Evolutionary conservation across 345 rosid genomes (phyloP), one percentile per base, ranked within the genome.

Genomic region (Isatis tinctoria): DNA sequence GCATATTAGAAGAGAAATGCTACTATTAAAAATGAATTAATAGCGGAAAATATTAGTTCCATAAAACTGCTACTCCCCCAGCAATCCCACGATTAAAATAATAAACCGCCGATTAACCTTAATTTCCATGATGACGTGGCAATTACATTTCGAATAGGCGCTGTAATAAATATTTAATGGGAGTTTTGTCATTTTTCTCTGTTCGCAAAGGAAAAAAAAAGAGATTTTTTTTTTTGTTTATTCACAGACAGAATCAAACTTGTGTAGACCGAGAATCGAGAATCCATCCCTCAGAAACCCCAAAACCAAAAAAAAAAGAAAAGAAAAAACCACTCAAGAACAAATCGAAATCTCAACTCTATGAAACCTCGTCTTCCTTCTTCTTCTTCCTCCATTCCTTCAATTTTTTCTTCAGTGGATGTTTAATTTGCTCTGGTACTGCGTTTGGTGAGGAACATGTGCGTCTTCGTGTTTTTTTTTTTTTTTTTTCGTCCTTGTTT

Each of bases 381-480:
- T 47, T 35, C 32, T 52, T 75, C 49, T 10, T 59, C 75, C 30
- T 53, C 43, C 60, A 39, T 44, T 39, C 61, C 39, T 24, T 16
- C 18, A 64, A 16, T 61, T 40, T 60, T 45, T 16, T 17, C 48
- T 71, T 69, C 60, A 35, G 82, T 90, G 90, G 80, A 70, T 56
- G 43, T 75, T 48, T 90, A 85, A 88, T 79, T 79, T 4, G 33
- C 40, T 51, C 69, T 30, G 37, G 5, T 32, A 49, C 74, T 60
- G 32, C 74, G 59, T 53, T 60, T 48, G 74, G 74, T 67, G 59
- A 73, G 65, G 33, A 65, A 71, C 11, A 65, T 39, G 56, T 17
- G 33, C 36, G 37, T 72, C 62, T 49, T 17, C 32, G 2, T 24
- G 14, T 14, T 40, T 3, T 24, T 1, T 10, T 28, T 18, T 48